Base-by-base conservation (phyloP, 2,329 filamentous ascomycete genomes). In the Septoria petroselini region DNA sequence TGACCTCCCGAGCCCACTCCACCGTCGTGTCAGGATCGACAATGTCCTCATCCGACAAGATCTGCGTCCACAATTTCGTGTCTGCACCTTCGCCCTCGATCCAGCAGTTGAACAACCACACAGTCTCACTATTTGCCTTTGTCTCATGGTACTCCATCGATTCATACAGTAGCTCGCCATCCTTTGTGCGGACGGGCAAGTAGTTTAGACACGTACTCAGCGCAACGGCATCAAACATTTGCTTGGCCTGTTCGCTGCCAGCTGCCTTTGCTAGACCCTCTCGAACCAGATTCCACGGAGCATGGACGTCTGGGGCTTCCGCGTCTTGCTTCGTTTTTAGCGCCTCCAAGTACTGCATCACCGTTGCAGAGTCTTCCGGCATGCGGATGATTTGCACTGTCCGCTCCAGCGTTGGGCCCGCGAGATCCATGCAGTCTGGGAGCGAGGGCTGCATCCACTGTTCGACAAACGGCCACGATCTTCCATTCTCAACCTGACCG, bases 381-480 rank as follows among this genome's bases (percentile, higher is more conserved):
- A 43, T 34, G 11, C 15, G 8, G 12, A 43, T 33, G 27, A 43
- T 43, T 17, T 43, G 41, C 11, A 43, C 11, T 1, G 41, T 43
- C 6, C 41, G 27, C n/a, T 43, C 41, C 15, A 43, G 41, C 0
- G 41, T 43, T 17, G 41, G 41, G 2, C 41, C 41, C 5, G 41
- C 41, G n/a, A 43, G 41, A 18, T 43, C 41, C 41, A 43, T 43
- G 29, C 41, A 43, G 18, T 43, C 41, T 15, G 41, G 41, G 4
- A 43, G 29, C 3, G 41, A 43, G n/a, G 29, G 18, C 17, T 43
- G 41, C 41, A 43, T 43, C 41, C 41, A 42, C 7, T 14, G 27
- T n/a, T 42, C 40, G 23, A 42, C 15, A 25, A 42, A 42, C 17
- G 40, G 40, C 40, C 40, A 42, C 11, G 25, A 31, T 3, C 40